Evolutionary conservation across 2,329 filamentous ascomycete genomes (phyloP).

Genomic region (Pseudophaeomoniella oleicola): DNA sequence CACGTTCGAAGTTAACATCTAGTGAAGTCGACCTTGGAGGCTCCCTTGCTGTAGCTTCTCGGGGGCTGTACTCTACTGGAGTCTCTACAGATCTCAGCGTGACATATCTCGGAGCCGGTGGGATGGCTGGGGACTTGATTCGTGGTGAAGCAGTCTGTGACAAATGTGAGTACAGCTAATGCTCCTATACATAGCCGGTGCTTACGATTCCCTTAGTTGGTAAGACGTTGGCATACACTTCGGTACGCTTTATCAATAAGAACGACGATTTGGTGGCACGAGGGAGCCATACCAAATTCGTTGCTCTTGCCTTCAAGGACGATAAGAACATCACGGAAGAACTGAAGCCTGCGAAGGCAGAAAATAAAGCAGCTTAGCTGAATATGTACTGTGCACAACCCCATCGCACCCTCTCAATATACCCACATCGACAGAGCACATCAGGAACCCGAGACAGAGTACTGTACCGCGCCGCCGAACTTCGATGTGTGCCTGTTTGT

Average conservation of each 20-base stretch:
- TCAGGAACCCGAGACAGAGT: no score
- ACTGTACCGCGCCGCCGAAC: no score
- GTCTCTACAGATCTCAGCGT: slow-evolving; percentile 54
- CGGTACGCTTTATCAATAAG: slow-evolving; percentile 44
- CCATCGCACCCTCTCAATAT: no score
- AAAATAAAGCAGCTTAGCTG: slow-evolving; percentile 2
- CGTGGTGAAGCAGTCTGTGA: slow-evolving; percentile 49
- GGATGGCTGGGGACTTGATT: slow-evolving; percentile 46
- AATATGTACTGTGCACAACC: no score
- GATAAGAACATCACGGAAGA: slow-evolving; percentile 46
- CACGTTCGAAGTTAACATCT: not conserved
- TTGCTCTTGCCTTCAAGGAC: slow-evolving; percentile 47
- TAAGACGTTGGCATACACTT: slow-evolving; percentile 51
- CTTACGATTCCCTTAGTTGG: slow-evolving; percentile 31
- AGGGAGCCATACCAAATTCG: slow-evolving; percentile 54
- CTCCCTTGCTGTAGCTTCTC: slow-evolving; percentile 50
- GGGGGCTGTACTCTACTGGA: slow-evolving; percentile 50
- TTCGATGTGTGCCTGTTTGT: no score
- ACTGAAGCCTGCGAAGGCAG: slow-evolving; percentile 25
- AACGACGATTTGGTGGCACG: slow-evolving; percentile 47
- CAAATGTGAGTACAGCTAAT: slow-evolving; percentile 37
- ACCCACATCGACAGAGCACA: no score
- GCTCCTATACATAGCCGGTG: not conserved
- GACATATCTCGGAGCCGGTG: slow-evolving; percentile 49
- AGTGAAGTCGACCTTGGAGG: slow-evolving; percentile 48